These are phyloP conservation scores for Chaetomium sp. DNA, from an alignment of 2,329 filamentous ascomycete genomes.

Conservation along the genomic window DNA sequence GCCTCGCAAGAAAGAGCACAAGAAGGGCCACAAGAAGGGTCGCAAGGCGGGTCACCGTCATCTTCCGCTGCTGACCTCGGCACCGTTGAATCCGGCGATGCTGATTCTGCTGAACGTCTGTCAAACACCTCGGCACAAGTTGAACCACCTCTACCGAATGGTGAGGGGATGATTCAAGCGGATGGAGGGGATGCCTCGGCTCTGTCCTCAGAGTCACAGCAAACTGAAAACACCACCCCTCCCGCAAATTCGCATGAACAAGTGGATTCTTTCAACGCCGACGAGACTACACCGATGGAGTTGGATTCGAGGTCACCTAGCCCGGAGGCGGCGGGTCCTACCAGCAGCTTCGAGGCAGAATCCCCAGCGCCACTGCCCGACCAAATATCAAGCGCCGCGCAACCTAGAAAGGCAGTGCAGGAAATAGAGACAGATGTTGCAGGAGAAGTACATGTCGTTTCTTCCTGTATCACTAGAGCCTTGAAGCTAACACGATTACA, in stretches of 20 bases:
- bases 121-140: neutral
- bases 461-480: conserved; percentile 24
- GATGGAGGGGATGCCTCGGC: neutral
- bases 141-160: neutral
- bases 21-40: neutral
- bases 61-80: neutral
- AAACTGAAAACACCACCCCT: neutral
- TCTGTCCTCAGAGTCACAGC: neutral
- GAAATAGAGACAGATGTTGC: conserved; percentile 37
- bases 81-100: neutral
- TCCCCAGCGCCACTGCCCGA: conserved; percentile 33
- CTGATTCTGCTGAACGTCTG: neutral
- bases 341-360: conserved; percentile 35
- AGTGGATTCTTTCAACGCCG: conserved; percentile 7
- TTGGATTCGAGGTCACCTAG: conserved; percentile 32
- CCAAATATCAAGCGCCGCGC: conserved; percentile 40
- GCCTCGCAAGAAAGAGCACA: neutral
- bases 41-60: neutral
- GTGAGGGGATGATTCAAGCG: neutral
- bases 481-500: conserved; percentile 34
- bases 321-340: conserved; percentile 27
- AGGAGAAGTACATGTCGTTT: conserved; percentile 50
- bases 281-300: conserved; percentile 35
- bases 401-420: conserved; percentile 33
- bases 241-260: neutral